These are phyloP conservation scores for Suillus weaverae DNA, from an alignment of 768 basidiomycete genomes.

Conservation along the genomic window DNA sequence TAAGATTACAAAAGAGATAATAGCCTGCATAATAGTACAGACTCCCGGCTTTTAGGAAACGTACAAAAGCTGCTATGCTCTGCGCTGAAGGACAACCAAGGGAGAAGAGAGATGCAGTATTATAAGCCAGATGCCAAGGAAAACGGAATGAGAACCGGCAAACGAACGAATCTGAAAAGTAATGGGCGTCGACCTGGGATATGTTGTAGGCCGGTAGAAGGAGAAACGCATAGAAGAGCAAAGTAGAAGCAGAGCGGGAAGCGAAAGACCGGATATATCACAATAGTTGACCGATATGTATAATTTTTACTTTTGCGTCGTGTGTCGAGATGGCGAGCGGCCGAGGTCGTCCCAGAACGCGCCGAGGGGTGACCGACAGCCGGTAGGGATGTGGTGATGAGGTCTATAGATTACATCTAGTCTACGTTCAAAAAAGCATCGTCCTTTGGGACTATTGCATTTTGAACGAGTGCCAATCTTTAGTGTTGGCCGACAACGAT, in stretches of 20 bases:
- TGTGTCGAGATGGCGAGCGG: background rate
- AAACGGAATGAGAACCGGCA: slow-evolving; percentile 4
- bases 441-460: background rate
- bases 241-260: slow-evolving; percentile 15
- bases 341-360: background rate
- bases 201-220: slow-evolving; percentile 30
- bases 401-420: slow-evolving; percentile 7
- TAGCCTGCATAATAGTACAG: slow-evolving; percentile 14
- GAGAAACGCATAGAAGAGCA: slow-evolving; percentile 11
- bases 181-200: slow-evolving; percentile 28
- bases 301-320: slow-evolving; percentile 35
- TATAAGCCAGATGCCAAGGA: slow-evolving; percentile 4
- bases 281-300: slow-evolving; percentile 36
- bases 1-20: slow-evolving; percentile 4
- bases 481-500: slow-evolving; percentile 1
- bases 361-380: slow-evolving; percentile 19
- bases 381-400: background rate
- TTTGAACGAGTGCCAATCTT: background rate
- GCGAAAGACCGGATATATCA: slow-evolving; percentile 9
- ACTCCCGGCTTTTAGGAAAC: slow-evolving; percentile 10
- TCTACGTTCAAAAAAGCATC: background rate
- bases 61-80: background rate
- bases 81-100: slow-evolving; percentile 1
- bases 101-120: background rate
- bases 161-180: slow-evolving; percentile 5